Conservation (phyloP, 257 asterid species). For the Cruciata laevipes region DNA sequence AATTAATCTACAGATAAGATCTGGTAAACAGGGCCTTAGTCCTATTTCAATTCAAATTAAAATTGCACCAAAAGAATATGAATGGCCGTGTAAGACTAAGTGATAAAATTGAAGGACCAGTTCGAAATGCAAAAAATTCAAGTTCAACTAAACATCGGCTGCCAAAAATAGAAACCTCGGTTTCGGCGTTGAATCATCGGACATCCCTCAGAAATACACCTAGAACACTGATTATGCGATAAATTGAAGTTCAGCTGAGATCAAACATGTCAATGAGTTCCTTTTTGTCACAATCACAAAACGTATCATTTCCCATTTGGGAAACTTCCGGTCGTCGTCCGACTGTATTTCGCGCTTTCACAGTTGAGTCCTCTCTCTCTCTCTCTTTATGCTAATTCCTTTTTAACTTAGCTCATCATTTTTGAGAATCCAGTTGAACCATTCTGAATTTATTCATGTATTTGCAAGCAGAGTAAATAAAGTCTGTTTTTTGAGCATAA, state of each 20-base stretch:
- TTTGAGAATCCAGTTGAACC: background rate
- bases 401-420: background rate
- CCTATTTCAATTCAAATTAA: too few relatives aligned
- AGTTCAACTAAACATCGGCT: background rate
- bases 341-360: background rate
- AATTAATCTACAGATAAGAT: too few relatives aligned
- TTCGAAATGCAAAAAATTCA: background rate
- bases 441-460: background rate
- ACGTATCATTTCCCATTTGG: constrained; percentile 14
- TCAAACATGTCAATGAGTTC: constrained; percentile 22
- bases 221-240: background rate
- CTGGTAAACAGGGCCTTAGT: too few relatives aligned
- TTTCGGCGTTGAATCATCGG: background rate
- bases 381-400: background rate
- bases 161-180: background rate
- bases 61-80: too few relatives aligned
- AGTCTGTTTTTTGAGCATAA: background rate
- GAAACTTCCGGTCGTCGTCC: constrained; percentile 15
- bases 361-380: constrained; percentile 7
- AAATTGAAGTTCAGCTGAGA: background rate
- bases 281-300: constrained; percentile 5
- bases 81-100: background rate
- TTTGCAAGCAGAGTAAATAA: background rate
- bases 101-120: background rate
- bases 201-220: background rate